These are phyloP conservation scores for Trichoderma virens DNA, from an alignment of 495 filamentous ascomycete genomes.

Conservation along the genomic window DNA sequence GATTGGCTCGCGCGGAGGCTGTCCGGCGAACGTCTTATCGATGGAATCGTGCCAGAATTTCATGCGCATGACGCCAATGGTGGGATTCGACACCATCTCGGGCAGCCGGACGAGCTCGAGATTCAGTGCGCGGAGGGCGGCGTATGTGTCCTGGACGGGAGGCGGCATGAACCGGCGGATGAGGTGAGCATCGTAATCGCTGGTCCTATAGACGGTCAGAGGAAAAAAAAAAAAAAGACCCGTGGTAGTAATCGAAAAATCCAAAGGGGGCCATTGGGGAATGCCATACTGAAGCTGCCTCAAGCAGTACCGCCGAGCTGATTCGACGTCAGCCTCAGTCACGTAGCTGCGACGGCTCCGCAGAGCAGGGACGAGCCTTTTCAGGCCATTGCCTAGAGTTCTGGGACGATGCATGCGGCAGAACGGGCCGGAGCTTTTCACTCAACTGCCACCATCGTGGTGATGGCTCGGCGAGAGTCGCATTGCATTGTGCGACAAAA, in stretches of 20 bases:
- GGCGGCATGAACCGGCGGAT: slow-evolving; percentile 75
- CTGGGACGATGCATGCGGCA: slow-evolving; percentile 10
- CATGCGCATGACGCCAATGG: slow-evolving; percentile 77
- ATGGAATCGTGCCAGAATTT: slow-evolving; percentile 92
- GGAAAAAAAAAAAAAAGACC: not conserved
- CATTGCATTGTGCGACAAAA: not conserved
- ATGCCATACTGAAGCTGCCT: slow-evolving; percentile 36
- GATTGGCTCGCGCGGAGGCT: slow-evolving; percentile 81
- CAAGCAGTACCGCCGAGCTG: slow-evolving; percentile 41
- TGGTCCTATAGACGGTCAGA: slow-evolving; percentile 18
- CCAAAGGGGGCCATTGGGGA: no score
- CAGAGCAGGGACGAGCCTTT: slow-evolving; percentile 7
- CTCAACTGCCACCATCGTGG: slow-evolving; percentile 6
- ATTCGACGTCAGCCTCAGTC: slow-evolving; percentile 32
- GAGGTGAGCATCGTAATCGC: slow-evolving; percentile 79
- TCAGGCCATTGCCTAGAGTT: slow-evolving; percentile 4
- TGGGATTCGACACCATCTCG: slow-evolving; percentile 73
- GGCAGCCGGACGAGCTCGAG: slow-evolving; percentile 81
- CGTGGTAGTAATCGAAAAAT: no score
- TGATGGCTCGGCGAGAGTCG: slow-evolving; percentile 15
- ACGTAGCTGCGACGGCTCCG: slow-evolving; percentile 18
- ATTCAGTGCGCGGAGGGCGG: slow-evolving; percentile 88
- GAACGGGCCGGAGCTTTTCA: not conserved
- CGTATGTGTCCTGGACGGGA: slow-evolving; percentile 66
- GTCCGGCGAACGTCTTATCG: slow-evolving; percentile 58